These are phyloP conservation scores for Phyllosticta capitalensis DNA, from an alignment of 2,329 filamentous ascomycete genomes.

Conservation along the genomic window DNA sequence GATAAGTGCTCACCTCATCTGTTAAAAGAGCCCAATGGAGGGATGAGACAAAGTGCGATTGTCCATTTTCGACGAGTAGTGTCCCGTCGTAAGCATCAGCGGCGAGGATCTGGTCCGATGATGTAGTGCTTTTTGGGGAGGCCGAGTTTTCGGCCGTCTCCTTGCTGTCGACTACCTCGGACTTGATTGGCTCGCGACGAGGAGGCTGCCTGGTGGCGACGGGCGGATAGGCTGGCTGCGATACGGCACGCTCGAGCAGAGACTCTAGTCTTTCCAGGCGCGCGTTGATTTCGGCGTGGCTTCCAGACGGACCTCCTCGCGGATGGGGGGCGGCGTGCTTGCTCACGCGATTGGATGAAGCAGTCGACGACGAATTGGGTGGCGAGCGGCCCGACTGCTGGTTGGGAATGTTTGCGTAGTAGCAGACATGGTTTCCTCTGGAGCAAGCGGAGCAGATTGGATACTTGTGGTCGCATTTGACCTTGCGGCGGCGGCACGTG, in stretches of 20 bases:
- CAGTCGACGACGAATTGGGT: neutral
- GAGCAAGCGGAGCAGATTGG: constrained; percentile 29
- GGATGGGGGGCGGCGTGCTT: neutral
- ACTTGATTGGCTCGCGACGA: constrained; percentile 10
- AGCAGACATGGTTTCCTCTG: constrained; percentile 28
- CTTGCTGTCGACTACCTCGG: constrained; percentile 13
- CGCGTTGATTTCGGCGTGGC: constrained; percentile 25
- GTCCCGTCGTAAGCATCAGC: constrained; percentile 28
- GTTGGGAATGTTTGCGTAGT: constrained; percentile 20
- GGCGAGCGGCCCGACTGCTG: constrained; percentile 3
- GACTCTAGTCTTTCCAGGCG: constrained; percentile 28
- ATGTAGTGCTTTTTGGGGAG: constrained; percentile 13
- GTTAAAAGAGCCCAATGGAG: constrained; percentile 31
- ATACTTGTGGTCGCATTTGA: constrained; percentile 30
- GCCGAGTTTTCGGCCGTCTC: constrained; percentile 3
- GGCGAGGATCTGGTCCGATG: constrained; percentile 21
- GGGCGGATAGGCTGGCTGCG: constrained; percentile 12
- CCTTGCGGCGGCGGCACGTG: constrained; percentile 29
- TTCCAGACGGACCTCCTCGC: constrained; percentile 13
- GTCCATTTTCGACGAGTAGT: constrained; percentile 26
- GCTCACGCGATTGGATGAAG: constrained; percentile 4
- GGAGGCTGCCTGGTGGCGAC: constrained; percentile 16
- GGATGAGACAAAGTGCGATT: constrained; percentile 31
- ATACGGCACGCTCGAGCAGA: constrained; percentile 18
- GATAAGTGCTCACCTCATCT: constrained; percentile 24